Evolutionary conservation across 2,329 filamentous ascomycete genomes (phyloP).

Genomic region (Xylariaceae sp.): DNA sequence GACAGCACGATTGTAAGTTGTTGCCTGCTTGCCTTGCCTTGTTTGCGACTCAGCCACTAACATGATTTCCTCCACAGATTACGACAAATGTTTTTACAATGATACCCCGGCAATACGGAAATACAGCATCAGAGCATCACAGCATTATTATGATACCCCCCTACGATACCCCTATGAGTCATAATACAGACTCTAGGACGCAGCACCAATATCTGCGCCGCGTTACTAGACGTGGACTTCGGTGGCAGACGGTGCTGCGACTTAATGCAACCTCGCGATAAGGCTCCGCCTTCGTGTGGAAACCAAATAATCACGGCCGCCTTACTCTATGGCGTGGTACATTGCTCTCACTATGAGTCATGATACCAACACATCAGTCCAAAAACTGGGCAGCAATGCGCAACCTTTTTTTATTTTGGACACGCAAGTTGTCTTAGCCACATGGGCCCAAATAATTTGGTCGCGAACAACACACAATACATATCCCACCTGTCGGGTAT

Average conservation of each 20-base stretch:
- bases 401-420: conserved; percentile 8
- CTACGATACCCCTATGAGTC: conserved; percentile 28
- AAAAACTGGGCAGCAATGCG: conserved; percentile 1
- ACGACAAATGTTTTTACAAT: conserved; percentile 22
- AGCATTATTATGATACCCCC: conserved; percentile 25
- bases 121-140: conserved; percentile 22
- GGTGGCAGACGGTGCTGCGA: conserved; percentile 17
- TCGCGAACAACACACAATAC: conserved; percentile 14
- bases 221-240: conserved; percentile 3
- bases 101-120: conserved; percentile 29
- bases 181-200: conserved; percentile 13
- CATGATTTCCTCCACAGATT: conserved; percentile 6
- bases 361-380: conserved; percentile 9
- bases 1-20: conserved; percentile 38
- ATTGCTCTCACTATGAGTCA: conserved; percentile 20
- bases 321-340: conserved; percentile 3
- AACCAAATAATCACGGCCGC: conserved; percentile 6
- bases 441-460: not conserved
- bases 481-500: conserved; percentile 8
- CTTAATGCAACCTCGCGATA: conserved; percentile 16
- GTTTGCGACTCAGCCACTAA: conserved; percentile 9
- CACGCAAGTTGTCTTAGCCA: conserved; percentile 13
- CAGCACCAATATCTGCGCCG: conserved; percentile 15
- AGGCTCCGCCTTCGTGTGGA: not conserved
- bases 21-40: not conserved